These are phyloP conservation scores for Paecilomyces niveus DNA, from an alignment of 2,329 filamentous ascomycete species.

Conservation along the genomic window DNA sequence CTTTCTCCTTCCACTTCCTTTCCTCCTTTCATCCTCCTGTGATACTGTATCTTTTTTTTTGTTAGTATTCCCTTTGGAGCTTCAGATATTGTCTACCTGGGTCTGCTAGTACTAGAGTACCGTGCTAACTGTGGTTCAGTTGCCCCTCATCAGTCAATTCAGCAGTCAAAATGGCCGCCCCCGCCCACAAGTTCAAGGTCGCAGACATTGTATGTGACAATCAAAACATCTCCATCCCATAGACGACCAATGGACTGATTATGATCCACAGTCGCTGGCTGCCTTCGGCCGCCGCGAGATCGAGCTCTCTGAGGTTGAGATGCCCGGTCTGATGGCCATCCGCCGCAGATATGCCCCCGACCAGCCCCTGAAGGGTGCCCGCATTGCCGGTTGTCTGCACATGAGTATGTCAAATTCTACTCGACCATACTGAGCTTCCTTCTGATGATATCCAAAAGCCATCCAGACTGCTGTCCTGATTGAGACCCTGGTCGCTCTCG, in stretches of 20 bases:
- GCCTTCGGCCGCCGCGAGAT: constrained; percentile 99
- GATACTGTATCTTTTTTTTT: constrained; percentile 4
- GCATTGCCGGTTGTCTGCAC: constrained; percentile 96
- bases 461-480: constrained; percentile 99
- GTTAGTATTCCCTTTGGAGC: constrained; percentile 3
- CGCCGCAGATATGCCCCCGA: constrained; percentile 83
- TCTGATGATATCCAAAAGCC: constrained; percentile 40
- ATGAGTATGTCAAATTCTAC: constrained; percentile 59
- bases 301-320: constrained; percentile 90
- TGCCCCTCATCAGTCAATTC: constrained; percentile 1
- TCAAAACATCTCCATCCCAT: not conserved
- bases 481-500: constrained; percentile 89
- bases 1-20: constrained; percentile 7
- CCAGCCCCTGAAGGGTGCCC: constrained; percentile 89
- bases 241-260: constrained; percentile 3
- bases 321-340: constrained; percentile 97
- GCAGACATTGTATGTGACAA: constrained; percentile 66
- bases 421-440: not conserved
- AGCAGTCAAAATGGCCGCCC: constrained; percentile 55
- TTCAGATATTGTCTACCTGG: not conserved
- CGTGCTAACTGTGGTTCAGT: not conserved
- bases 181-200: constrained; percentile 94
- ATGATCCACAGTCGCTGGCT: constrained; percentile 59
- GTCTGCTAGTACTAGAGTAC: constrained; percentile 2
- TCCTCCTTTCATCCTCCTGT: constrained; percentile 8